Conservation (phyloP, 345 rosid species). For the Eucalyptus cloeziana region DNA sequence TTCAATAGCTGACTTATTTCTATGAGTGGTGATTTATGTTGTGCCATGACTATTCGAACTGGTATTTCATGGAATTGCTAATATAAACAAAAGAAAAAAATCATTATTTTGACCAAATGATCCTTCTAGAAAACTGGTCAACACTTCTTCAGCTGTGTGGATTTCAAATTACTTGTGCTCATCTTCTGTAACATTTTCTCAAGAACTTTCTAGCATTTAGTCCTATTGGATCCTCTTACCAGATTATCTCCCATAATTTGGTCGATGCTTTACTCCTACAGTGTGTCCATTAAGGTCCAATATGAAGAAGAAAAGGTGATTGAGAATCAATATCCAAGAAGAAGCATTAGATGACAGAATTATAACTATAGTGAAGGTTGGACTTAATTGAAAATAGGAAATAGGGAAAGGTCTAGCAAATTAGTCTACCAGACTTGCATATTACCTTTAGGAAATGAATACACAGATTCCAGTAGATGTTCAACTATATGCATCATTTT, state of each 20-base stretch:
- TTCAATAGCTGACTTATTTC: not conserved
- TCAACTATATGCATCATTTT: not conserved
- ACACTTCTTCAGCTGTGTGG: not conserved
- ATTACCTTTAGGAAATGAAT: not conserved
- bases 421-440: not conserved
- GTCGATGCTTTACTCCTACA: not conserved
- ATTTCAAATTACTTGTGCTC: not conserved
- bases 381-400: not conserved
- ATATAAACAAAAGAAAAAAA: not conserved
- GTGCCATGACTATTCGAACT: not conserved
- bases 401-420: not conserved
- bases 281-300: not conserved
- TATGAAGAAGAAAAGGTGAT: not conserved
- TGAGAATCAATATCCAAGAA: not conserved
- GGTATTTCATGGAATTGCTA: not conserved
- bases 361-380: not conserved
- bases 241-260: not conserved
- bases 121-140: not conserved
- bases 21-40: not conserved
- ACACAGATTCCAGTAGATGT: not conserved
- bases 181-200: not conserved
- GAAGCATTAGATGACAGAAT: not conserved
- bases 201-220: not conserved
- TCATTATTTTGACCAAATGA: not conserved
- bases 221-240: not conserved